Percentiles rank a stretch among this genome's conserved stretches.
phyloP scores from a whole-genome alignment of 345 rosid species.

The Cochlearia excelsa region DNA sequence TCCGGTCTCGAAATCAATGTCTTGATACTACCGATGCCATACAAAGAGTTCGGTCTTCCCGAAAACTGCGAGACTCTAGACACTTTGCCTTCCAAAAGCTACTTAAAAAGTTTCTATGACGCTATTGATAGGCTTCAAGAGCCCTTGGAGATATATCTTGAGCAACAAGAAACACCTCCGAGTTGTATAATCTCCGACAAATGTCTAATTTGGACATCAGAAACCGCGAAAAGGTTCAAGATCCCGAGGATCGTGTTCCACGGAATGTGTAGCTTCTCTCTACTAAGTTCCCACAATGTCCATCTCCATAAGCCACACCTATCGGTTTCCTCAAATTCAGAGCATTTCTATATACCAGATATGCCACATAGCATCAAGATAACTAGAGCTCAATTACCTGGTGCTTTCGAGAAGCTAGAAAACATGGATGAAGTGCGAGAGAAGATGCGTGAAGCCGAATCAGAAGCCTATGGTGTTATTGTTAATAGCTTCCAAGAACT shows the following conservation, averaged over 20 bases:
- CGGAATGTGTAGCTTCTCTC: conserved; percentile 69
- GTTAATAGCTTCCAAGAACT: conserved; percentile 60
- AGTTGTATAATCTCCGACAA: conserved; percentile 80
- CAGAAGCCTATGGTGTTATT: conserved; percentile 56
- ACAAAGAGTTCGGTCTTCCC: conserved; percentile 65
- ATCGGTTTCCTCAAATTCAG: conserved; percentile 43
- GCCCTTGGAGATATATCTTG: conserved; percentile 53
- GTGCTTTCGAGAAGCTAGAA: conserved; percentile 42
- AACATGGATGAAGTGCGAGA: conserved; percentile 54
- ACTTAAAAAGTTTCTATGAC: conserved; percentile 49
- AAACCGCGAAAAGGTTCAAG: conserved; percentile 47
- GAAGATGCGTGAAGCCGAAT: conserved; percentile 67
- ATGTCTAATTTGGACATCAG: conserved; percentile 61
- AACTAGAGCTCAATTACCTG: conserved; percentile 61
- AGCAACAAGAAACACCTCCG: conserved; percentile 40
- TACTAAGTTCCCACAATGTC: conserved; percentile 53
- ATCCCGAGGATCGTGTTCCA: conserved; percentile 75
- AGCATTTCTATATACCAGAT: conserved; percentile 58
- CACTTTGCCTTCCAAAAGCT: conserved; percentile 50
- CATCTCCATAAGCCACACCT: conserved; percentile 41
- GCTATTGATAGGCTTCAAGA: conserved; percentile 50
- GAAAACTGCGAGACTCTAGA: conserved; percentile 72
- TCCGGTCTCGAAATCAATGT: conserved; percentile 41
- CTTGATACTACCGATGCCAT: conserved; percentile 49
- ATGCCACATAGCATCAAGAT: conserved; percentile 46